A percentile compares a stretch with the other conserved stretches of the same genome.
phyloP scores from a whole-genome alignment of 352 stramenopile genomes.

The Globisporangium mamillatum region DNA sequence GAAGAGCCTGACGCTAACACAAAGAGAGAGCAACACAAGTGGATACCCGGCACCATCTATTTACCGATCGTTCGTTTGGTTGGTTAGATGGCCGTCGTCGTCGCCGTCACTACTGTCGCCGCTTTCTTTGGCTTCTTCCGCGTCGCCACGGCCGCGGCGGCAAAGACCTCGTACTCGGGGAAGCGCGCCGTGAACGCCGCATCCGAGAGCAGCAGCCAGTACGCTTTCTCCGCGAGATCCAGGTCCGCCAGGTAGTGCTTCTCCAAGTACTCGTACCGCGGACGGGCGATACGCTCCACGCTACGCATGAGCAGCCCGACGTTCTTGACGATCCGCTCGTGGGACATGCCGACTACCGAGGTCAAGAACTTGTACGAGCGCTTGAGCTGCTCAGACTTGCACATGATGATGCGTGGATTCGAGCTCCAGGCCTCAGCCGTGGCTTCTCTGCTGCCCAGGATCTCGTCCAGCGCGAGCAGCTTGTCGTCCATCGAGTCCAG shows the following conservation, averaged over 20 bases:
- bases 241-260: slow-evolving; percentile 4
- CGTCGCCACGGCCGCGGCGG: not conserved
- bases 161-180: slow-evolving; percentile 21
- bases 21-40: not conserved
- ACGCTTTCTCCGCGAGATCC: slow-evolving; percentile 16
- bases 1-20: not conserved
- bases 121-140: not conserved
- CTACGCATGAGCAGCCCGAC: slow-evolving; percentile 40
- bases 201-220: slow-evolving; percentile 40
- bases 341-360: slow-evolving; percentile 29
- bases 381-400: slow-evolving; percentile 37
- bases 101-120: not conserved
- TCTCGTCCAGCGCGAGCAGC: slow-evolving; percentile 32
- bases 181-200: slow-evolving; percentile 28
- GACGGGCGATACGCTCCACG: slow-evolving; percentile 34
- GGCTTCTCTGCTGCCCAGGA: slow-evolving; percentile 31
- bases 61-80: not conserved
- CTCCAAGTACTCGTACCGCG: slow-evolving; percentile 46
- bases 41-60: not conserved
- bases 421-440: slow-evolving; percentile 21
- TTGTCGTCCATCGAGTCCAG: slow-evolving; percentile 39
- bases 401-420: slow-evolving; percentile 49
- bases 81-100: not conserved
- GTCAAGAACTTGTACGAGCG: slow-evolving; percentile 39
- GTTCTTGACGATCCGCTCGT: slow-evolving; percentile 29